phyloP scores from a whole-genome alignment of 768 basidiomycete genomes.

The Rhizopogon vulgaris region DNA sequence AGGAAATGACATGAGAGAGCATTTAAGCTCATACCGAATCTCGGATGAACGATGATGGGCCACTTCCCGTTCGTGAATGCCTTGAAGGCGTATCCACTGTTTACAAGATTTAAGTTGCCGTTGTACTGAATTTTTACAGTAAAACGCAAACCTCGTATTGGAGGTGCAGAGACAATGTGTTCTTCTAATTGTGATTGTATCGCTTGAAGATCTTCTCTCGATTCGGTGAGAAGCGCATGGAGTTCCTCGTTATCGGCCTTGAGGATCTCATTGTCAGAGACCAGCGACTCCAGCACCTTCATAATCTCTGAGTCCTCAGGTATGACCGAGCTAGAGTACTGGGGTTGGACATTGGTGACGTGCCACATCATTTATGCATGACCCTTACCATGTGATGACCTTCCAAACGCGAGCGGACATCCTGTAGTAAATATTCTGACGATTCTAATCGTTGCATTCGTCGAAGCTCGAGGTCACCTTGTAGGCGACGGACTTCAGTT shows the following conservation, averaged over 20 bases:
- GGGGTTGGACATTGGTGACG: conserved; percentile 1
- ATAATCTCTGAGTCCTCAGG: conserved; percentile 55
- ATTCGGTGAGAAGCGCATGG: conserved; percentile 63
- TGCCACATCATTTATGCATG: conserved; percentile 10
- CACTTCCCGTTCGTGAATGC: conserved; percentile 37
- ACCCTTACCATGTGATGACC: conserved; percentile 49
- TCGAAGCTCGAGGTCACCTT: conserved; percentile 56
- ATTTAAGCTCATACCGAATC: conserved; percentile 37
- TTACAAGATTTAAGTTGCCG: not conserved
- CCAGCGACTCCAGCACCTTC: conserved; percentile 74
- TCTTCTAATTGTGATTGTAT: conserved; percentile 77
- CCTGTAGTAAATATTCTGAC: conserved; percentile 60
- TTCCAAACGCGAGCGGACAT: conserved; percentile 59
- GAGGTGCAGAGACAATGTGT: conserved; percentile 44
- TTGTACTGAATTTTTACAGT: not conserved
- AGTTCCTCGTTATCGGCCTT: conserved; percentile 80
- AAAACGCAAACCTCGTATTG: conserved; percentile 34
- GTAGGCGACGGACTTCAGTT: conserved; percentile 56
- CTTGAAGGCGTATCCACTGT: conserved; percentile 30
- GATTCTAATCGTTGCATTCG: conserved; percentile 55
- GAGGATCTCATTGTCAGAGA: conserved; percentile 77
- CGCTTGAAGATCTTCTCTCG: conserved; percentile 67
- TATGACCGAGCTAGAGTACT: conserved; percentile 33
- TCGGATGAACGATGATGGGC: conserved; percentile 35
- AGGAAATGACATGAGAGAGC: conserved; percentile 19